Evolutionary conservation across 768 basidiomycete genomes (phyloP), one percentile per base, ranked within the genome.

Genomic region (Lentinula lateritia): DNA sequence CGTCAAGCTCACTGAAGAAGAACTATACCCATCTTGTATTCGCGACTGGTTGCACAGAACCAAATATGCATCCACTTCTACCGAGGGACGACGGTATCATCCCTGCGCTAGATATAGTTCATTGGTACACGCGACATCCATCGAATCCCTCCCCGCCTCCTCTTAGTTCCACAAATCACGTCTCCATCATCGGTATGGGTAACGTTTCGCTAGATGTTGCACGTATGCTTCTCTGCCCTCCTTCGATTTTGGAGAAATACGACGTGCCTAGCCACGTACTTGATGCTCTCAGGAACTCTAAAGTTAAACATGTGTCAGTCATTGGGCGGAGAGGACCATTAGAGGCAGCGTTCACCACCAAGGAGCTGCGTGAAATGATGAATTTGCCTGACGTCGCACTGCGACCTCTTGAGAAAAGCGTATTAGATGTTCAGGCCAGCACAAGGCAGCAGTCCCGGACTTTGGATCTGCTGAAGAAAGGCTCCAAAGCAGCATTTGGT

Each of bases 121-220:
- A 95, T 66, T 98, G 95, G 95, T 98, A 99, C 76, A 98, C 96
- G 12, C 87, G 83, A 52, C 94, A 98, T 71, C 95, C 95, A 1
- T 86, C 86, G 8, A 76, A 78, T 9, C 79, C 83, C 0, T 70
- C 80, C 0, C 78, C 89, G 0, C 87, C 89, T 0, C 77, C 86
- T 0, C 80, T 94, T 1, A 83, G 91, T 35, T 80, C 80, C 43
- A 73, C 84, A 3, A 70, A 78, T 2, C 90, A 95, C 66, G 86
- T 95, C 34, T 85, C 92, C 1, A 75, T 99, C 58, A 88, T 98
- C 48, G 96, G 97, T 0, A 92, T 94, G 64, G 96, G 96, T 10
- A 98, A 98, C 66, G 95, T 99, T 60, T 89, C 95, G 7, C 79
- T 99, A 38, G 96, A 99, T 67, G 79, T 95, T 32, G 94, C 95